Conservation (phyloP, 73 alveolate genomes). For the Tetrahymena thermophila region DNA sequence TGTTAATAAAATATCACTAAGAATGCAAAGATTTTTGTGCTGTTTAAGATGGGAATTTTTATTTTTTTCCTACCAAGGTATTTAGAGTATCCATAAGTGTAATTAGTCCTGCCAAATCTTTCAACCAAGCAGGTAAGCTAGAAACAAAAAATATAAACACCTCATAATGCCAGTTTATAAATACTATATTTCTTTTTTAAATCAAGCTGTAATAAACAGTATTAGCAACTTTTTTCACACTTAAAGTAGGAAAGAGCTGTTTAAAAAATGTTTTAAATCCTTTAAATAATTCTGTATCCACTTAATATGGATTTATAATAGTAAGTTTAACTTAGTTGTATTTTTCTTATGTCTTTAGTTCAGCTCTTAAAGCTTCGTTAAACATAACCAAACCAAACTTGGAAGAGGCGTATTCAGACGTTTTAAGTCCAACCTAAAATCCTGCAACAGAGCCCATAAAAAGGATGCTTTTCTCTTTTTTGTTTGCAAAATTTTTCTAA, state of each 20-base stretch:
- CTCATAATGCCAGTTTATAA: not conserved
- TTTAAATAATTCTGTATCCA: not conserved
- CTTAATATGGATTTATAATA: not conserved
- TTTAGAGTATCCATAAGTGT: not conserved
- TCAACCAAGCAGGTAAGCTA: not conserved
- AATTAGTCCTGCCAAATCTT: not conserved
- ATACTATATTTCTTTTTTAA: not conserved
- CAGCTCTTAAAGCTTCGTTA: not conserved
- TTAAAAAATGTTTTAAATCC: not conserved
- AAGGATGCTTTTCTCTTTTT: not conserved
- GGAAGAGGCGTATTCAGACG: not conserved
- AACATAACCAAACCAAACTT: not conserved
- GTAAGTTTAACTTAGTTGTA: not conserved
- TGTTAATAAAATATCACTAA: too few species aligned
- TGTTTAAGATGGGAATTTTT: not conserved
- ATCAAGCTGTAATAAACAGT: not conserved
- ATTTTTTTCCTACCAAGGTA: not conserved
- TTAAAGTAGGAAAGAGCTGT: not conserved
- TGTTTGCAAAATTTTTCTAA: not conserved
- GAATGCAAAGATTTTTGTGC: too few species aligned
- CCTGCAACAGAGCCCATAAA: slow-evolving; percentile 1
- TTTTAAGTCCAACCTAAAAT: not conserved
- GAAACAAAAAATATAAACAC: not conserved
- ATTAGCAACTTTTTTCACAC: not conserved
- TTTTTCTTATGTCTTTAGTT: not conserved